Conservation (phyloP, 768 basidiomycete species). For the Clavulina sp. region DNA sequence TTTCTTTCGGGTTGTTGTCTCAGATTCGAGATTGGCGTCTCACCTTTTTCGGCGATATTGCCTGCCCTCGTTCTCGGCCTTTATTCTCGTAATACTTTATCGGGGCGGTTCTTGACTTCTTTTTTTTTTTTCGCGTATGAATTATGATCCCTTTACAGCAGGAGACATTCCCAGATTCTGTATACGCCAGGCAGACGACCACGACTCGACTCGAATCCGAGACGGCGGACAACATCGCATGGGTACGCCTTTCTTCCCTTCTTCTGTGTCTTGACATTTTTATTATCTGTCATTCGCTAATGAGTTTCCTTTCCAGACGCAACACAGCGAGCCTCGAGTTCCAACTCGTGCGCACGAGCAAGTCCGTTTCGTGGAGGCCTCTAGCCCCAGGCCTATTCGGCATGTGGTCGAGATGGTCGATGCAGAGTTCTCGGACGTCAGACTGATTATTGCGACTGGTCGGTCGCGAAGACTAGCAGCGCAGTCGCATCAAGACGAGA, state of each 20-base stretch:
- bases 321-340: too few relatives aligned
- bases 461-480: constrained; percentile 55
- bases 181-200: constrained; percentile 49
- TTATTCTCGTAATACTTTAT: constrained; percentile 3
- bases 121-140: background rate
- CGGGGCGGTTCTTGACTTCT: background rate
- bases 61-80: background rate
- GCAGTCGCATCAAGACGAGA: constrained; percentile 41
- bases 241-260: constrained; percentile 40
- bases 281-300: too few relatives aligned
- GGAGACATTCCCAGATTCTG: constrained; percentile 41
- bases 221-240: constrained; percentile 64
- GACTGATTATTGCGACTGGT: constrained; percentile 47
- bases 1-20: too few relatives aligned
- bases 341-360: constrained; percentile 35
- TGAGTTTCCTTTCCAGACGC: too few relatives aligned
- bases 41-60: too few relatives aligned
- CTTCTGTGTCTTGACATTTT: constrained; percentile 13
- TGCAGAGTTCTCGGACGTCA: constrained; percentile 11
- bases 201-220: constrained; percentile 54
- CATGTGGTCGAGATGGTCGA: constrained; percentile 27
- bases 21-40: too few relatives aligned
- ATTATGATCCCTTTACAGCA: constrained; percentile 20
- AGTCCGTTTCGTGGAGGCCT: constrained; percentile 38
- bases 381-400: constrained; percentile 39